Conservation (phyloP, 805 yeast genomes). For the Saccharomycopsis selenospora region DNA sequence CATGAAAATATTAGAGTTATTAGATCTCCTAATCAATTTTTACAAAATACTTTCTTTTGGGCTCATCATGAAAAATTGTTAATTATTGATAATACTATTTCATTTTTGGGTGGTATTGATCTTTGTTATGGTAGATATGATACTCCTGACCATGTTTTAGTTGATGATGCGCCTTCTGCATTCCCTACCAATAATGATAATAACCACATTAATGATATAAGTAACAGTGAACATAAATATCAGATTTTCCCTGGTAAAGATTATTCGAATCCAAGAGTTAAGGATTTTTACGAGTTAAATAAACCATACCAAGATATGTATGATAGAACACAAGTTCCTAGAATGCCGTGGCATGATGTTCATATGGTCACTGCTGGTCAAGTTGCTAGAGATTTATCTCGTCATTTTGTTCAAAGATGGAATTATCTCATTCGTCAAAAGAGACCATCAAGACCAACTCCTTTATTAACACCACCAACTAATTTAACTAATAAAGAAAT, state of each 20-base stretch:
- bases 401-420: conserved; percentile 98
- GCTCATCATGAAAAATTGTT: conserved; percentile 96
- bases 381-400: conserved; percentile 82
- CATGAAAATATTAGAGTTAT: conserved; percentile 84
- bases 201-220: conserved; percentile 24
- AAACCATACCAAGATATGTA: conserved; percentile 89
- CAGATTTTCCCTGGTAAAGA: conserved; percentile 93
- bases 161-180: conserved; percentile 54
- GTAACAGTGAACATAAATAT: conserved; percentile 37
- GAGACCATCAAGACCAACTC: conserved; percentile 90
- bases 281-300: conserved; percentile 75
- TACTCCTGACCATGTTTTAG: conserved; percentile 88
- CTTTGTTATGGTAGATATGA: conserved; percentile 94
- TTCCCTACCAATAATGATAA: conserved; percentile 26
- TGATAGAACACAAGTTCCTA: conserved; percentile 69
- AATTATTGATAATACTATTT: conserved; percentile 78
- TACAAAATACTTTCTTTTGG: conserved; percentile 94
- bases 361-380: conserved; percentile 95
- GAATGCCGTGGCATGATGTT: conserved; percentile 99
- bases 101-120: conserved; percentile 93
- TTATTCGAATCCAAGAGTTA: conserved; percentile 90
- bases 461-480: conserved; percentile 85
- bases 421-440: conserved; percentile 88
- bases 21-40: conserved; percentile 90
- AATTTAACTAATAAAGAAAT: conserved; percentile 74